Percentiles rank a stretch among this genome's conserved stretches.
Conservation (phyloP, 2,329 filamentous ascomycete species). For the Ambrosiella cleistominuta region DNA sequence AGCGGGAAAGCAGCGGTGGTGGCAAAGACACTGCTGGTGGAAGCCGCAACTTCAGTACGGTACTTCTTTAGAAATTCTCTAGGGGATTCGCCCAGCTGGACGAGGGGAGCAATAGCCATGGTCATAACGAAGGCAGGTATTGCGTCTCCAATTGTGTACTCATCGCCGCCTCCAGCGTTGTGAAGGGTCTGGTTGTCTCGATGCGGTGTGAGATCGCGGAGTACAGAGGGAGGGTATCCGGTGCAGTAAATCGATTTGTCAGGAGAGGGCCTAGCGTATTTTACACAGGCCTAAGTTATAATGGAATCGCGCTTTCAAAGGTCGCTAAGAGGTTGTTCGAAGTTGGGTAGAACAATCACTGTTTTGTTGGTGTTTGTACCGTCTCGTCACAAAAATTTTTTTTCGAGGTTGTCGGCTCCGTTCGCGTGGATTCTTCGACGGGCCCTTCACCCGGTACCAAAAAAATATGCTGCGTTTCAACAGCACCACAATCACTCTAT, state of each 20-base stretch:
- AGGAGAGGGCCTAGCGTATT: neutral
- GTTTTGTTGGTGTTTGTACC: too few relatives aligned
- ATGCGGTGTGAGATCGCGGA: neutral
- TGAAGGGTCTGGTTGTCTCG: neutral
- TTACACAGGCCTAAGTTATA: too few relatives aligned
- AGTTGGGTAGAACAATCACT: too few relatives aligned
- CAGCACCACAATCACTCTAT: too few relatives aligned
- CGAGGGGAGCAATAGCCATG: constrained; percentile 9
- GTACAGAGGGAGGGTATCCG: neutral
- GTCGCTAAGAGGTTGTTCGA: too few relatives aligned
- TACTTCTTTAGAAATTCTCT: constrained; percentile 26
- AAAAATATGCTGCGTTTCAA: too few relatives aligned
- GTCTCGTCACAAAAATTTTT: neutral
- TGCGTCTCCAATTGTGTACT: neutral
- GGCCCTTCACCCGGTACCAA: too few relatives aligned
- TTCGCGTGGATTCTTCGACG: neutral
- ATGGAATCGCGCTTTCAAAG: too few relatives aligned
- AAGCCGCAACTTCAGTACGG: constrained; percentile 64
- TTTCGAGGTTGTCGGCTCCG: neutral
- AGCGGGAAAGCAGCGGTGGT: constrained; percentile 70
- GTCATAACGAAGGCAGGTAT: neutral
- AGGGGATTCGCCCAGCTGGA: constrained; percentile 9
- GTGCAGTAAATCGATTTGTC: neutral
- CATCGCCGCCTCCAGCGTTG: constrained; percentile 1
- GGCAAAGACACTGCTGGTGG: constrained; percentile 58